Evolutionary conservation across 306 rosid species (phyloP).

Genomic region (Castanea mollissima): DNA sequence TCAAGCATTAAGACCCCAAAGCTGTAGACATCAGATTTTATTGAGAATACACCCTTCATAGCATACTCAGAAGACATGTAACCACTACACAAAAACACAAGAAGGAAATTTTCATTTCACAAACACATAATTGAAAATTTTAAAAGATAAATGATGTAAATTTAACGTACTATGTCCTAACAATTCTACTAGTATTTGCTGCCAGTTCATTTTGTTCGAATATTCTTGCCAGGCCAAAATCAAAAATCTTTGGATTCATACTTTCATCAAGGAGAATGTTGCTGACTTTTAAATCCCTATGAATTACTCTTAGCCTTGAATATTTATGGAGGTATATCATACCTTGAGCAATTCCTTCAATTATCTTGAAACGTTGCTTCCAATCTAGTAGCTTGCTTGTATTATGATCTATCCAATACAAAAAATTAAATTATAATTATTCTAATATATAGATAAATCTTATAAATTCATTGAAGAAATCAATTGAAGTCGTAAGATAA

Average conservation of each 20-base stretch:
- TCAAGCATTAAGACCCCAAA: slow-evolving; percentile 29
- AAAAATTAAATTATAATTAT: too few species aligned
- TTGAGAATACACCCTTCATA: slow-evolving; percentile 25
- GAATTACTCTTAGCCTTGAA: slow-evolving; percentile 18
- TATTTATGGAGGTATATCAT: slow-evolving; percentile 29
- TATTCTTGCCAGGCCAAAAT: slow-evolving; percentile 23
- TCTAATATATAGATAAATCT: too few species aligned
- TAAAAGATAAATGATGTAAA: too few species aligned
- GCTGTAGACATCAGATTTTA: slow-evolving; percentile 27
- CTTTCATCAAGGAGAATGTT: slow-evolving; percentile 26
- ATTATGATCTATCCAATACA: slow-evolving; percentile 2
- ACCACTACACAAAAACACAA: background rate
- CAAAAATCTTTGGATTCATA: slow-evolving; percentile 27
- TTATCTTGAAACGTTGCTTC: slow-evolving; percentile 19
- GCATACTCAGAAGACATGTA: slow-evolving; percentile 27
- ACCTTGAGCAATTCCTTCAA: slow-evolving; percentile 27
- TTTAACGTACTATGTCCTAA: slow-evolving; percentile 3
- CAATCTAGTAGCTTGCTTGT: slow-evolving; percentile 15
- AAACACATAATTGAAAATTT: too few species aligned
- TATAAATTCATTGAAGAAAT: too few species aligned
- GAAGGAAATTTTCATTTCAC: too few species aligned
- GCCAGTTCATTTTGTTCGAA: background rate
- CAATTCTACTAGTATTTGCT: slow-evolving; percentile 6
- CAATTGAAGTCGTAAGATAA: too few species aligned
- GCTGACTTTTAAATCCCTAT: slow-evolving; percentile 22